These are phyloP conservation scores for Proliferodiscus dingleyae DNA, from an alignment of 2,329 filamentous ascomycete species.

Conservation along the genomic window DNA sequence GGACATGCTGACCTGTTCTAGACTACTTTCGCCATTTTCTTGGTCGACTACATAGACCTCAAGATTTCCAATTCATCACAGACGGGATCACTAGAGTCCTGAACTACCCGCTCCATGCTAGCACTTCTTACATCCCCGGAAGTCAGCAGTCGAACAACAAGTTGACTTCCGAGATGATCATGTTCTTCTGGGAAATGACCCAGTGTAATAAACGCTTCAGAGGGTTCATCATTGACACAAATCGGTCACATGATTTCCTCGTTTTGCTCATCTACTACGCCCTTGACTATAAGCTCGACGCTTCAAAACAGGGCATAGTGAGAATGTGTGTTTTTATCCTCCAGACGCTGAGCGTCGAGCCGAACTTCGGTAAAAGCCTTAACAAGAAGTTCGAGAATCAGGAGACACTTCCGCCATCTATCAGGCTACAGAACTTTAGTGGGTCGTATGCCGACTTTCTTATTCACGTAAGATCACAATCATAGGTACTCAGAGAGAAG, in stretches of 20 bases:
- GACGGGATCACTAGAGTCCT: conserved; percentile 91
- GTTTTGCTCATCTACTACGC: conserved; percentile 89
- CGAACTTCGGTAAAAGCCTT: conserved; percentile 81
- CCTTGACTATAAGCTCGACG: conserved; percentile 79
- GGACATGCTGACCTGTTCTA: conserved; percentile 12
- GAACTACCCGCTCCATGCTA: conserved; percentile 87
- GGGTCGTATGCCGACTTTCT: conserved; percentile 93
- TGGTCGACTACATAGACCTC: conserved; percentile 78
- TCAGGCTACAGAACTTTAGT: conserved; percentile 77
- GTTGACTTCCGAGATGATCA: conserved; percentile 92
- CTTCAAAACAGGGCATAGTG: conserved; percentile 84
- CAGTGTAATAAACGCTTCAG: conserved; percentile 98
- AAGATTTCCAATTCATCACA: conserved; percentile 96
- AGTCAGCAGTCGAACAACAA: conserved; percentile 67
- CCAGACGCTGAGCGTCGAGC: conserved; percentile 90
- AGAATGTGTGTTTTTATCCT: conserved; percentile 97
- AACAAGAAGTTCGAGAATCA: conserved; percentile 87
- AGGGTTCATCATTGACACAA: conserved; percentile 94
- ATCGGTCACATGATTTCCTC: conserved; percentile 87
- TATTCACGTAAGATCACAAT: conserved; percentile 66
- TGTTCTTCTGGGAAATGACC: conserved; percentile 94
- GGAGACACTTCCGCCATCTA: conserved; percentile 75
- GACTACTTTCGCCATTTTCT: conserved; percentile 83
- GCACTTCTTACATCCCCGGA: conserved; percentile 81
- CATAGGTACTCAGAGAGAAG: neutral